Evolutionary conservation across 352 stramenopile genomes (phyloP), one percentile per base, ranked within the genome.

Genomic region (Phytophthora vignae): DNA sequence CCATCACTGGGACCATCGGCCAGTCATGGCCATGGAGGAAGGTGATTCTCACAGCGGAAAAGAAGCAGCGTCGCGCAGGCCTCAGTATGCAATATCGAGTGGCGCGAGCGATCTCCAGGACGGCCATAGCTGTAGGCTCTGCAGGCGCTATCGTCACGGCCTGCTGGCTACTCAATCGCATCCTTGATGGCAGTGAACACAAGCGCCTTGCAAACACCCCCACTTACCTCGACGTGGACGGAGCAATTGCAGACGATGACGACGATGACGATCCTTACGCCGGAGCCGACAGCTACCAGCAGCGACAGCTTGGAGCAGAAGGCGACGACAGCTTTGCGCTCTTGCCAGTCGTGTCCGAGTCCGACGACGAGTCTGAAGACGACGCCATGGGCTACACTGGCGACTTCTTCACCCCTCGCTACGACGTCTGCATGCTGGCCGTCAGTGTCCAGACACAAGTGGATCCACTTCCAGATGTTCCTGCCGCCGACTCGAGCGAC

Each of bases 391-490:
- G 62, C n/a, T 80, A 80, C 49, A 80, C 69, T 14, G 38, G 33
- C 19, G 69, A 71, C 22, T 69, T 60, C 53, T 80, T 71, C 50
- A 69, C 64, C 4, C 64, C 73, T 5, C 54, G 52, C 12, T 48
- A 77, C 19, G 73, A 80, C 64, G 62, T 80, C 46, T 80, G 64
- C 29, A 65, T 80, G 64, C 42, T 77, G 0, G 71, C 64, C 22
- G 64, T 80, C 57, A 69, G 55, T 17, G 67, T 75, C 22, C 36
- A 77, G 55, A 74, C 73, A 29, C 48, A 61, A 36, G 49, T 71
- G 58, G 69, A 71, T 71, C 25, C 63, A 67, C 40, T 67, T 71
- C 17, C 33, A 57, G 21, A 71, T 66, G 56, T 65, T 65, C 10
- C 55, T 56, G 0, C 52, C 40, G 31, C 48, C 55, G 27, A 53